Conservation (phyloP, 495 filamentous ascomycete species). For the Patellaria atrata region DNA sequence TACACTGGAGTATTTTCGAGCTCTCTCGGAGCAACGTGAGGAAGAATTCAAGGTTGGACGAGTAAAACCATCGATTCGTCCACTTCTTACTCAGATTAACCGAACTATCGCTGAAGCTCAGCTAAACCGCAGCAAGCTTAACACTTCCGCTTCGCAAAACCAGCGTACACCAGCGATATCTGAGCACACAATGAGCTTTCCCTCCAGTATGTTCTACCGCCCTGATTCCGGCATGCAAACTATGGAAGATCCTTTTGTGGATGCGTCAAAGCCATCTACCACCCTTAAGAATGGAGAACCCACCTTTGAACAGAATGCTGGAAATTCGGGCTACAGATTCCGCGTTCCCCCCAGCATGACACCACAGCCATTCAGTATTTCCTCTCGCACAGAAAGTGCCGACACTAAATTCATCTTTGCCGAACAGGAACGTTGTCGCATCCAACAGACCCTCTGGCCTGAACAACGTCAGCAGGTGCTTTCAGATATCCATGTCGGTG, state of each 20-base stretch:
- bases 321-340: slow-evolving; percentile 2
- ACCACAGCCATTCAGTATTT: too few relatives aligned
- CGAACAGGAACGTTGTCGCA: slow-evolving; percentile 7
- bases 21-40: slow-evolving; percentile 23
- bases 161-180: slow-evolving; percentile 1
- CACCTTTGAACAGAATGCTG: neutral
- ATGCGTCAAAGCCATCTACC: slow-evolving; percentile 1
- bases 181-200: slow-evolving; percentile 1
- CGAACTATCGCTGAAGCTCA: slow-evolving; percentile 1
- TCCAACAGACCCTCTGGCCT: slow-evolving; percentile 4
- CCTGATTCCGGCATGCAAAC: neutral
- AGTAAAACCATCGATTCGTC: slow-evolving; percentile 5
- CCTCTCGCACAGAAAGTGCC: neutral
- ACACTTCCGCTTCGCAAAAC: neutral
- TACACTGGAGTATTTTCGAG: slow-evolving; percentile 25
- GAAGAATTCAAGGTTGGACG: too few relatives aligned
- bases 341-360: slow-evolving; percentile 1
- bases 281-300: too few relatives aligned
- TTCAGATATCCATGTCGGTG: slow-evolving; percentile 7
- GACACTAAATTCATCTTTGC: slow-evolving; percentile 2
- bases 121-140: slow-evolving; percentile 1
- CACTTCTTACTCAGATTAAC: too few relatives aligned
- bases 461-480: slow-evolving; percentile 4
- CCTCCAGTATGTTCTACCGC: slow-evolving; percentile 3
- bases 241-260: slow-evolving; percentile 12